A percentile compares a stretch with the other conserved stretches of the same genome.
Conservation (phyloP, 1,139 yeast species). For the Sugiyamaella japonica region DNA sequence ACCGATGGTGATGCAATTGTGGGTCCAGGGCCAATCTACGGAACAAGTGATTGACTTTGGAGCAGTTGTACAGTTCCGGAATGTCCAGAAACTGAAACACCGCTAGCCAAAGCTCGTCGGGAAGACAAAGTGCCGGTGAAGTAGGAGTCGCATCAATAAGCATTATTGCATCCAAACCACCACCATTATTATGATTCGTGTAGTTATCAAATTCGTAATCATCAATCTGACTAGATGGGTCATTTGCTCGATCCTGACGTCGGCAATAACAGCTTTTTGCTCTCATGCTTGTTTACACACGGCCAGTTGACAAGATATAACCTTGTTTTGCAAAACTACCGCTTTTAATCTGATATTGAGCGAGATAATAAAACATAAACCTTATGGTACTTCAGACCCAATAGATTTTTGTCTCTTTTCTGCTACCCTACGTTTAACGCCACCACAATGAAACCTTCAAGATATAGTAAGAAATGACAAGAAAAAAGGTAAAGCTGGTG, state of each 20-base stretch:
- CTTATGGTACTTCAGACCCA: not conserved
- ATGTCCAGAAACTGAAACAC: constrained; percentile 33
- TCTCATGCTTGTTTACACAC: not conserved
- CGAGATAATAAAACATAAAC: not conserved
- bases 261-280: not conserved
- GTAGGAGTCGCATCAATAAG: not conserved
- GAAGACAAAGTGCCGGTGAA: constrained; percentile 20
- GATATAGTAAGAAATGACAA: not conserved
- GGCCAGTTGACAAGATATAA: too few relatives aligned
- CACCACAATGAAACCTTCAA: too few relatives aligned
- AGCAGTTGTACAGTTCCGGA: constrained; percentile 31
- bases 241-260: not conserved
- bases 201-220: constrained; percentile 1
- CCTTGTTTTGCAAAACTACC: not conserved
- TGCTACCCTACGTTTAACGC: not conserved
- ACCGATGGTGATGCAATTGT: constrained; percentile 28
- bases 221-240: not conserved
- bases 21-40: constrained; percentile 33
- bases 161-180: not conserved
- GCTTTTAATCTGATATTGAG: not conserved
- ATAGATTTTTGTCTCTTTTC: not conserved
- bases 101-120: constrained; percentile 33
- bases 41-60: constrained; percentile 28
- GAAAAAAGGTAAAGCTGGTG: not conserved
- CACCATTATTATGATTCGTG: not conserved